Evolutionary conservation across 176 grass and related monocot genomes (phyloP), one percentile per base, ranked within the genome.

Genomic region (Pharus latifolius): DNA sequence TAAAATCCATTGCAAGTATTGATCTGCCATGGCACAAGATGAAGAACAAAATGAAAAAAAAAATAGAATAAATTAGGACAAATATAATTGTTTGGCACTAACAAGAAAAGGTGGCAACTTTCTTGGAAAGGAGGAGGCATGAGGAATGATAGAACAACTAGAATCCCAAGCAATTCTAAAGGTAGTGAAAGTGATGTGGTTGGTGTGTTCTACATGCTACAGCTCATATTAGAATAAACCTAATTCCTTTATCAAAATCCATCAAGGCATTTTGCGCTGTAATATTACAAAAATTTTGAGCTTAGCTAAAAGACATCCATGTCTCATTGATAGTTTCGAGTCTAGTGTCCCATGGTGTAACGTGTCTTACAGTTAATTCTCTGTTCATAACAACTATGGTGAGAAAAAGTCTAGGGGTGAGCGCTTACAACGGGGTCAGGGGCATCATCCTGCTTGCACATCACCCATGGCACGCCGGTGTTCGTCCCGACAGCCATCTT

Each of bases 381-480:
- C n/a, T n/a, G n/a, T n/a, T n/a, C n/a, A n/a, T n/a, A 30, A 44
- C 51, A 58, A 46, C 19, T 5, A 37, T 14, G 34, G 57, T 6
- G 42, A 26, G 31, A 3, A 13, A 34, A 8, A 18, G 43, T 13
- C 23, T n/a, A 18, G 20, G 44, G 14, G 16, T 6, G 11, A 2
- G 5, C 15, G n/a, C 3, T 45, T 78, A 92, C 95, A 38, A 99
- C 90, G 55, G 95, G 95, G 76, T 94, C 95, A 15, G 95, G 95
- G 2, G 95, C 95, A 79, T 99, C 95, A 31, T 99, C 95, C 78
- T 99, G 90, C 66, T 99, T 99, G 82, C 95, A 99, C 95, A 99
- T 99, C 52, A 93, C 69, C 95, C 95, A 99, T 0, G 90, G 95
- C 75, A 99, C 90, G 49, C 90, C 95, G 31, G 95, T 88, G 78